These are phyloP conservation scores for Epichloe gansuensis DNA, from an alignment of 2,329 filamentous ascomycete genomes.

Conservation along the genomic window DNA sequence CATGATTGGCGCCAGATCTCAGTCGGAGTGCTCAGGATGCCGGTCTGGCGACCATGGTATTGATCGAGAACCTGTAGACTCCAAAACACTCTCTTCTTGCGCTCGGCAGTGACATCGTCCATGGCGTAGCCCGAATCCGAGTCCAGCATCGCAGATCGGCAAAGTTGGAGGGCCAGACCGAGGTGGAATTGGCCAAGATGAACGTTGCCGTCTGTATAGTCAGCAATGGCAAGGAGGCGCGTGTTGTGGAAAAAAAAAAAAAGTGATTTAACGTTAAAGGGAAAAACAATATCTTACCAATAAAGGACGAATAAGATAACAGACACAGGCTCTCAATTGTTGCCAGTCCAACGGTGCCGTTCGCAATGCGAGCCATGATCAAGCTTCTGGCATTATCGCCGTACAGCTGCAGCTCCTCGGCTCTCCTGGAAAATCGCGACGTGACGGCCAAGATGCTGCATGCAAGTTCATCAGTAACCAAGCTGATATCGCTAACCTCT, in stretches of 20 bases:
- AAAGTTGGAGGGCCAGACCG: constrained; percentile 36
- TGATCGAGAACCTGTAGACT: constrained; percentile 38
- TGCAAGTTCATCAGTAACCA: constrained; percentile 27
- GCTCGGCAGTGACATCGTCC: constrained; percentile 25
- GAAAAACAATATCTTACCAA: constrained; percentile 22
- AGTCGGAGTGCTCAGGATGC: constrained; percentile 28
- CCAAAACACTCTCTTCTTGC: constrained; percentile 39
- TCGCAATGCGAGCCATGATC: constrained; percentile 37
- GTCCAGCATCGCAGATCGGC: constrained; percentile 37
- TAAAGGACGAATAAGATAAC: constrained; percentile 36
- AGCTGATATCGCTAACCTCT: constrained; percentile 23
- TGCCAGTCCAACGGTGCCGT: constrained; percentile 34
- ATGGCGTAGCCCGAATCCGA: constrained; percentile 25
- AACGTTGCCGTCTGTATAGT: constrained; percentile 30
- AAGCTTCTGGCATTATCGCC: constrained; percentile 28
- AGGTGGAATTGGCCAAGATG: constrained; percentile 38
- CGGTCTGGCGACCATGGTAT: constrained; percentile 34
- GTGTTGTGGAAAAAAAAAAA: neutral
- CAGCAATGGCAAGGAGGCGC: constrained; percentile 3
- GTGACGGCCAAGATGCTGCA: constrained; percentile 30
- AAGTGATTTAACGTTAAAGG: no score
- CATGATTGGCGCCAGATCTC: constrained; percentile 29
- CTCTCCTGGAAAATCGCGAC: constrained; percentile 25
- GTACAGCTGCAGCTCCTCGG: constrained; percentile 22
- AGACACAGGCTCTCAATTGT: constrained; percentile 40